Base-by-base conservation (phyloP, 1,284 basidiomycete species). In the Papiliotrema nemorosa region DNA sequence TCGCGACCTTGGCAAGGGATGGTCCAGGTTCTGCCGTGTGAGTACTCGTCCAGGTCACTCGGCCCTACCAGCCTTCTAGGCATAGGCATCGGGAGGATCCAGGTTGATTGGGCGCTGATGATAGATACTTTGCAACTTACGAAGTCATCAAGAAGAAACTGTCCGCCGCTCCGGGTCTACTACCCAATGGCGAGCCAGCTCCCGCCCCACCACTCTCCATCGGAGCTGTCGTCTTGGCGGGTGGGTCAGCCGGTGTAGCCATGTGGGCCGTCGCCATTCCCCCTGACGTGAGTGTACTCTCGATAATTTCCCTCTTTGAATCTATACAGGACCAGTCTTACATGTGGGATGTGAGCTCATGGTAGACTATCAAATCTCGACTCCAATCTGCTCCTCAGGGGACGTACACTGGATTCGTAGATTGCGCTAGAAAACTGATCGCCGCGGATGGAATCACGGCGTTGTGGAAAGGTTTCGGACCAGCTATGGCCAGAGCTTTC, bases 191-290 rank as follows among this genome's bases (percentile, higher is more conserved):
- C 85, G 40, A 66, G 40, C 88, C 90, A 21, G 82, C 81, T 40
- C 86, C 86, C 27, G 79, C 88, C 3, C 81, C 84, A 31, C 84
- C 96, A 50, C 80, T 98, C 55, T 90, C 93, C 67, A 80, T 99
- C 34, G 80, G 87, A 40, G 87, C 89, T 26, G 84, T 98, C 66
- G 87, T 97, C 64, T 67, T 93, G 47, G 91, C 96, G 39, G 96
- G 96, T 66, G 94, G 93, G 56, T 85, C 84, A 48, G 96, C 96
- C 7, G 96, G 96, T 67, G 84, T 98, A 31, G 91, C 92, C 40
- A 98, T 98, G 96, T 97, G 93, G 93, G 80, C 88, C 29, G 80
- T 96, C 60, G 92, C 88, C 27, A 94, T 97, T 61, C 92, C 92
- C 47, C 91, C 92, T 42, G 92, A 97, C 76, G 91, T 90, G 65